A percentile compares a stretch with the other conserved stretches of the same genome.
Evolutionary conservation across 228 moss, liverwort and hornwort species (phyloP).

Genomic region (Sphagnum fallax): DNA sequence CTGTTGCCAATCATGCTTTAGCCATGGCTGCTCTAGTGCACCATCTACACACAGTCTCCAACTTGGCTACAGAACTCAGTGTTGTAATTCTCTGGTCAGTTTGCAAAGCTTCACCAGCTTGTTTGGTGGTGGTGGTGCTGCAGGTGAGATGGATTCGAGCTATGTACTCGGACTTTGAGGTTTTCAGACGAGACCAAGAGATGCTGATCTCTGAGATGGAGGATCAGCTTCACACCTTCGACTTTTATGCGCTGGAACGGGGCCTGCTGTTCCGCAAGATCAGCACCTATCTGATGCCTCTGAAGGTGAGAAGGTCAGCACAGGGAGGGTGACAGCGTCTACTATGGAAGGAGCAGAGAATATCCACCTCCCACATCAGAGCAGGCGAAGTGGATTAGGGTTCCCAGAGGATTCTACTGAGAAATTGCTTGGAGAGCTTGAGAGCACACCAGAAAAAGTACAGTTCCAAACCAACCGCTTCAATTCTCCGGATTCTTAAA

Average conservation of each 20-base stretch:
- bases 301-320: too few species aligned
- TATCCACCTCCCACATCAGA: too few species aligned
- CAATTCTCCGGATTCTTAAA: too few species aligned
- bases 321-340: conserved; percentile 30
- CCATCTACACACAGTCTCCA: conserved; percentile 42
- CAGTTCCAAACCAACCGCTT: too few species aligned
- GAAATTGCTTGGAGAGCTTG: conserved; percentile 71
- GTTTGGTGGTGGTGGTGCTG: conserved; percentile 56
- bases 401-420: conserved; percentile 49
- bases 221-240: not conserved
- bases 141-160: conserved; percentile 68
- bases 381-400: conserved; percentile 6
- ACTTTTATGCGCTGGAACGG: too few species aligned
- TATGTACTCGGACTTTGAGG: conserved; percentile 50
- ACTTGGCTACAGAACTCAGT: too few species aligned
- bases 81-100: too few species aligned
- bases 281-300: conserved; percentile 3
- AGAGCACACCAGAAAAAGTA: conserved; percentile 81
- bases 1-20: conserved; percentile 53
- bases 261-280: too few species aligned
- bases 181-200: conserved; percentile 49
- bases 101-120: conserved; percentile 33
- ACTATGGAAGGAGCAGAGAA: conserved; percentile 14
- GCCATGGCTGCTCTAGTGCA: conserved; percentile 58
- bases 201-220: conserved; percentile 26